phyloP scores from a whole-genome alignment of 1,139 yeast genomes.

The Pichia sp. region DNA sequence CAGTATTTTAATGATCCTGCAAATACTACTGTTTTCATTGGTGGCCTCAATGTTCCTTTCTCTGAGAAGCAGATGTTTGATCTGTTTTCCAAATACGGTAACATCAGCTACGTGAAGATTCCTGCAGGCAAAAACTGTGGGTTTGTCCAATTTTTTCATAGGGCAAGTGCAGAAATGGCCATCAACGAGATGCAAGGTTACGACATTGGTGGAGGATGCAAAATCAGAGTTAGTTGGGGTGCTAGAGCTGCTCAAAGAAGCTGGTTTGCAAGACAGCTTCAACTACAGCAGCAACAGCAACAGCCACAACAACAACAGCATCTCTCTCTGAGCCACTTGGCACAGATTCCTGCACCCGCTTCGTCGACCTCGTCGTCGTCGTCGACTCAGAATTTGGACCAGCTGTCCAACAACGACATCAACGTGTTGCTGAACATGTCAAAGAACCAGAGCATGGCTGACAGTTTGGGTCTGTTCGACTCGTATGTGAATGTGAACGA shows the following conservation, averaged over 20 bases:
- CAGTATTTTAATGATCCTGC: constrained; percentile 49
- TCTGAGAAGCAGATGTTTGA: constrained; percentile 56
- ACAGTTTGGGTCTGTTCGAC: constrained; percentile 20
- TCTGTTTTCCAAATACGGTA: constrained; percentile 62
- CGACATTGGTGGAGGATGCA: constrained; percentile 57
- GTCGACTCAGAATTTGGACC: constrained; percentile 11
- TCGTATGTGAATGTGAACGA: constrained; percentile 17
- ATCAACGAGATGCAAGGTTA: constrained; percentile 72
- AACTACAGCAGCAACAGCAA: constrained; percentile 26
- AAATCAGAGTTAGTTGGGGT: constrained; percentile 73
- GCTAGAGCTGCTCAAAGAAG: constrained; percentile 36
- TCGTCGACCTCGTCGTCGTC: constrained; percentile 23
- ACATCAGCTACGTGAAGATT: constrained; percentile 59
- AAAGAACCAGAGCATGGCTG: constrained; percentile 16
- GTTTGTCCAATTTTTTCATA: constrained; percentile 57
- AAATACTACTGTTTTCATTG: constrained; percentile 72
- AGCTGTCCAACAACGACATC: constrained; percentile 15
- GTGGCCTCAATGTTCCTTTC: constrained; percentile 56
- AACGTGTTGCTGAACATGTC: constrained; percentile 16
- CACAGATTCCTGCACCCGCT: not conserved
- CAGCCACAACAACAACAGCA: constrained; percentile 21
- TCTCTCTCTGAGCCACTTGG: constrained; percentile 2
- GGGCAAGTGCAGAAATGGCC: constrained; percentile 70
- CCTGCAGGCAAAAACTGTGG: constrained; percentile 74
- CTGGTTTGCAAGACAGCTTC: constrained; percentile 33